Evolutionary conservation across 306 rosid species (phyloP), one percentile per base, ranked within the genome.

Genomic region (Medicago ruthenica): DNA sequence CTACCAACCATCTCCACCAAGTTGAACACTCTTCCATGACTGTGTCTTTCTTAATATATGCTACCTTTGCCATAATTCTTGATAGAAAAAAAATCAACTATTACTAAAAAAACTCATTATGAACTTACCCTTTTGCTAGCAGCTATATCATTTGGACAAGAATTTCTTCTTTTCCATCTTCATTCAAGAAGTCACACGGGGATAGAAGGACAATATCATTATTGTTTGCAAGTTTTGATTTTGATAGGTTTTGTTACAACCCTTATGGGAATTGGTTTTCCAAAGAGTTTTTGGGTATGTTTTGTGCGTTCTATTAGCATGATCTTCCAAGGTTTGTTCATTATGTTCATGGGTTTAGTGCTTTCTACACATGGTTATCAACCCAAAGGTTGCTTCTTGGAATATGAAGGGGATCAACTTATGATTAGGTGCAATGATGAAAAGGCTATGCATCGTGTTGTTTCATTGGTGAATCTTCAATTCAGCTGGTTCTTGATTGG

Each of bases 131-230:
- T 81, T 34, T 51, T 89, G 41, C 76, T 93, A 1, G 96, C 60
- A 13, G 84, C 87, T 36, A 9, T 88, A 9, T 91, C 97, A 44
- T 89, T 93, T 14, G 82, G 80, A 0, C 97, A 91, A 60, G 78
- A 91, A 60, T 80, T 93, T 53, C 86, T 93, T 27, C 92, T 93
- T 4, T 80, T 89, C 36, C 94, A 84, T 59, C 86, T 89, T 53
- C 96, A 89, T 89, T 85, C 96, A 0, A 54, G 90, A 6, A 97
- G 88, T 36, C 98, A 93, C 76, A 73, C 17, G 74, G 97, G 96
- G 0, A 87, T 86, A 0, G 97, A 91, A 74, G 98, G 97, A 12
- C 97, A 85, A 70, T 93, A 87, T 86, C 98, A 93, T 77, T 53
- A 84, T 65, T 83, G 91, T 60, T 79, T 91, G 8, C 96, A 89